Evolutionary conservation across 2,329 filamentous ascomycete species (phyloP), one percentile per base, ranked within the genome.

Genomic region (Penicillium sp.): DNA sequence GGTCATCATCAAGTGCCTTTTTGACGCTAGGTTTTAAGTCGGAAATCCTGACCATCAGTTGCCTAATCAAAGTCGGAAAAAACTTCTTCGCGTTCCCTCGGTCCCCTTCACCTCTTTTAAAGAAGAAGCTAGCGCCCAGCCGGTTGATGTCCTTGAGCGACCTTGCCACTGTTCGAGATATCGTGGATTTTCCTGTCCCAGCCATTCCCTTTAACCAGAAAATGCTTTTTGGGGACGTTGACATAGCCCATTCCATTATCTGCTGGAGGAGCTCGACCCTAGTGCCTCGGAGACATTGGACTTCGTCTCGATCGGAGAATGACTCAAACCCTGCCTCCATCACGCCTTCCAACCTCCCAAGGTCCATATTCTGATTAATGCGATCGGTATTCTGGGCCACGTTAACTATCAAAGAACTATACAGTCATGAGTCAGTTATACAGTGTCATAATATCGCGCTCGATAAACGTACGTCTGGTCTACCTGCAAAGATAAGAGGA

Each of bases 11-110:
- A 47, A 68, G 46, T 25, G 53, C 53, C n/a, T 58, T 46, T 36
- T 39, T 26, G 3, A 65, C 35, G 9, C 32, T 35, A 35, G 48
- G 9, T 3, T 28, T 61, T 3, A 73, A 34, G 4, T 39, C 40
- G n/a, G 70, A 66, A 11, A 68, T 46, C 11, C 50, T 53, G 0
- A 24, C 12, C 0, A 67, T 65, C 27, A 77, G 34, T 40, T 59
- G 57, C 3, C 18, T 44, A 8, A n/a, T 13, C 7, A 62, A 56
- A 0, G 72, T 76, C 0, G 70, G 59, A 12, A 77, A 65, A 34
- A 77, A 62, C 43, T 58, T 64, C 4, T 53, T 53, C 1, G 65
- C 62, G 37, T 61, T 63, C 1, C 66, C 64, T 27, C 68, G 63
- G 50, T 74, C 45, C 9, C 13, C 29, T 37, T 37, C 35, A 24